Conservation (phyloP, 768 basidiomycete species). For the Tulasnella calospora region DNA sequence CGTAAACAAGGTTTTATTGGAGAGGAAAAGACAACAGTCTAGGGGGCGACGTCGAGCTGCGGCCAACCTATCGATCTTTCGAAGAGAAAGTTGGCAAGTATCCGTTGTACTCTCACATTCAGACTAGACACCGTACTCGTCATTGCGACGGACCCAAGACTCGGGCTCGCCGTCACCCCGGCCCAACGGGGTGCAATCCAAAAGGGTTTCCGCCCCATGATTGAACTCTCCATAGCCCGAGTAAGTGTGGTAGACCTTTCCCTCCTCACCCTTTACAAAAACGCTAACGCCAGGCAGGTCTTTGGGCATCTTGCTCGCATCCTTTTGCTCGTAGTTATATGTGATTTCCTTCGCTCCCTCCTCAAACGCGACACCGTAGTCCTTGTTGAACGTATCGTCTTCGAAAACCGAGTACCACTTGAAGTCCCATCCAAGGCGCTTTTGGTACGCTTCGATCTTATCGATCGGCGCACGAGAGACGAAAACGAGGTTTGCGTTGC, state of each 20-base stretch:
- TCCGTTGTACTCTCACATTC: too few species aligned
- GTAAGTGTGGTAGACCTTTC: neutral
- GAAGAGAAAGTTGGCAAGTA: too few species aligned
- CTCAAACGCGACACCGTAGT: neutral
- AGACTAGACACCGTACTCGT: neutral
- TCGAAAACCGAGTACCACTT: neutral
- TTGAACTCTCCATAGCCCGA: neutral
- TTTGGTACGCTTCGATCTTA: neutral
- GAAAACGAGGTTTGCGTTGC: neutral
- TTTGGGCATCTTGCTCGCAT: neutral
- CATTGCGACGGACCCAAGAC: neutral
- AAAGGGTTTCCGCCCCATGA: neutral
- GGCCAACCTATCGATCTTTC: too few species aligned
- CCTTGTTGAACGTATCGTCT: neutral
- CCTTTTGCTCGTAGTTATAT: neutral
- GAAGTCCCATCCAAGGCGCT: conserved; percentile 2
- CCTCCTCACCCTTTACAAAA: neutral
- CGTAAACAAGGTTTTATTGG: too few species aligned
- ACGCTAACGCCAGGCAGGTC: neutral
- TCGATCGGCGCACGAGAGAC: neutral
- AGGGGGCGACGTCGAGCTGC: too few species aligned
- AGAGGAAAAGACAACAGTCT: too few species aligned
- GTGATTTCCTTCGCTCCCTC: neutral
- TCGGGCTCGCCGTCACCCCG: neutral
- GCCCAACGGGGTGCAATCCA: neutral